phyloP scores from a whole-genome alignment of 1,284 basidiomycete genomes.

The Moesziomyces antarcticus region DNA sequence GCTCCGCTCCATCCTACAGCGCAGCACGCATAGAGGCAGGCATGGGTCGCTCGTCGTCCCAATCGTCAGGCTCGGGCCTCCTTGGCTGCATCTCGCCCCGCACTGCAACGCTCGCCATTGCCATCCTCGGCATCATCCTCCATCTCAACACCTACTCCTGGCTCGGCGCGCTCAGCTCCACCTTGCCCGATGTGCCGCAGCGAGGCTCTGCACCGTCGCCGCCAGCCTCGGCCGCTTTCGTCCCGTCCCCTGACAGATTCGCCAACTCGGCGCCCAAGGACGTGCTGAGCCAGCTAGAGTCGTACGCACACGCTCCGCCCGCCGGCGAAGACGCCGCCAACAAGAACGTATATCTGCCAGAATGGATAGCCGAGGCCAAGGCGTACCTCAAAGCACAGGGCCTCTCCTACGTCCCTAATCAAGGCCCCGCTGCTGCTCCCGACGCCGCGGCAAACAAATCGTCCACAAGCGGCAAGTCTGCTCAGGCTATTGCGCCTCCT shows the following conservation, averaged over 20 bases:
- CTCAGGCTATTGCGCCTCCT: neutral
- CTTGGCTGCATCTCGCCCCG: conserved; percentile 43
- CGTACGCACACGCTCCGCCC: conserved; percentile 5
- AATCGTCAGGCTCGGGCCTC: conserved; percentile 16
- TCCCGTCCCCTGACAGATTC: conserved; percentile 13
- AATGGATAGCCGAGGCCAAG: conserved; percentile 43
- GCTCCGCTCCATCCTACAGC: neutral
- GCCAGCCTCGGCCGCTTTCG: conserved; percentile 11
- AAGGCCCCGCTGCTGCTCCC: neutral
- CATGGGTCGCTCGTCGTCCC: conserved; percentile 16
- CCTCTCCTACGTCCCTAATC: conserved; percentile 14
- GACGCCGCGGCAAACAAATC: neutral
- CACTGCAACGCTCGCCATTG: conserved; percentile 51
- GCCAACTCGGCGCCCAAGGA: conserved; percentile 30
- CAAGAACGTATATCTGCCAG: conserved; percentile 22
- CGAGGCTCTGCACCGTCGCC: conserved; percentile 5
- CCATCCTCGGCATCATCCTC: conserved; percentile 47
- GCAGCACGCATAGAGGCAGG: neutral
- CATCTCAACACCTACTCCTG: conserved; percentile 51
- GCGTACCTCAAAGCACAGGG: conserved; percentile 48
- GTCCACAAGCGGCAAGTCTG: conserved; percentile 1
- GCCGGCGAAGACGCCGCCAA: conserved; percentile 3
- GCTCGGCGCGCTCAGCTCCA: conserved; percentile 37
- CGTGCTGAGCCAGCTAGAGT: conserved; percentile 17
- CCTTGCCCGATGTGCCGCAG: conserved; percentile 47